Evolutionary conservation across 2,329 filamentous ascomycete species (phyloP).

Genomic region (Fonsecaea pedrosoi): DNA sequence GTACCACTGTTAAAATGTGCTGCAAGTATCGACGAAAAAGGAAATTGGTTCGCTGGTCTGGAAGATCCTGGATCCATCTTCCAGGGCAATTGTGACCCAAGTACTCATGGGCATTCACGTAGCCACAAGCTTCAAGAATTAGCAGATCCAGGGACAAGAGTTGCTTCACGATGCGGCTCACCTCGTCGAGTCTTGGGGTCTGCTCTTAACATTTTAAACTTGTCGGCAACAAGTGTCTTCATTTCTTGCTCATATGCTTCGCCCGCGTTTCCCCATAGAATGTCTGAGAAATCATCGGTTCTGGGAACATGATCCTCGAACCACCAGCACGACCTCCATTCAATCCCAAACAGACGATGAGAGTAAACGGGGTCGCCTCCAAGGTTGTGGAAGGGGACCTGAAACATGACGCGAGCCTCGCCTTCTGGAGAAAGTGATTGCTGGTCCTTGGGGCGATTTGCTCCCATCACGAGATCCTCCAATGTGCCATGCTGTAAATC

Average conservation of each 20-base stretch:
- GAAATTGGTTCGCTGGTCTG: not conserved
- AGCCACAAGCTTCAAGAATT: not conserved
- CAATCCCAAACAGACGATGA: not conserved
- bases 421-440: not conserved
- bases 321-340: not conserved
- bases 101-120: not conserved
- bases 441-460: not conserved
- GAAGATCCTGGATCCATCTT: not conserved
- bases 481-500: not conserved
- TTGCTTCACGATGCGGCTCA: not conserved
- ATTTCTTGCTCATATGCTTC: not conserved
- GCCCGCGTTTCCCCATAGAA: not conserved
- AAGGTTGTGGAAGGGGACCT: not conserved
- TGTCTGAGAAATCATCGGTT: not conserved
- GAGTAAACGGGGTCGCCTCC: not conserved
- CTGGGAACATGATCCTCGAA: not conserved
- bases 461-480: not conserved
- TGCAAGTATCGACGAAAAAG: not conserved
- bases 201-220: not conserved
- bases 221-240: not conserved
- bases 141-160: not conserved
- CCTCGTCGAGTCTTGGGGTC: not conserved
- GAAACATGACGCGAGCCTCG: not conserved
- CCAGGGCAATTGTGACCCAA: not conserved
- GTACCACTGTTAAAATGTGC: not conserved